phyloP scores from a whole-genome alignment of 208 protist genomes.

The Trypanosoma caninum region DNA sequence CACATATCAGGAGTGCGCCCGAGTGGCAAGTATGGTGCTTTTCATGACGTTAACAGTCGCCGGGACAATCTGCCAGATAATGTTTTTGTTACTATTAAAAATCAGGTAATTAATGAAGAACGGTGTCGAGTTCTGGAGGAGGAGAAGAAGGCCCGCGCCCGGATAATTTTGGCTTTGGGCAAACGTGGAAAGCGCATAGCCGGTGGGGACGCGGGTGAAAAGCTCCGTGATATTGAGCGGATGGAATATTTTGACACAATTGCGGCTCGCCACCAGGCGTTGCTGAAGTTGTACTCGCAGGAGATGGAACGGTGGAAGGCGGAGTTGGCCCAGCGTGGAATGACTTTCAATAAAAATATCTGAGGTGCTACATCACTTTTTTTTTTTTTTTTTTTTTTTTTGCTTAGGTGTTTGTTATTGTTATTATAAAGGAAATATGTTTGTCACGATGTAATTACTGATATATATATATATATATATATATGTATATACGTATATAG shows the following conservation, averaged over 20 bases:
- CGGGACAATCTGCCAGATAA: conserved; percentile 86
- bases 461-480: background rate
- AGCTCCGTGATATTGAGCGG: conserved; percentile 36
- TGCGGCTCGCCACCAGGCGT: conserved; percentile 47
- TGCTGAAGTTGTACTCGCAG: conserved; percentile 53
- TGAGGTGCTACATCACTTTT: background rate
- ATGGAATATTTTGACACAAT: conserved; percentile 30
- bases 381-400: conserved; percentile 20
- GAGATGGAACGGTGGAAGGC: conserved; percentile 64
- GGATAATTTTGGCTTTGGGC: conserved; percentile 37
- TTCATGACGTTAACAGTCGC: conserved; percentile 79
- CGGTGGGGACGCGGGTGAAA: conserved; percentile 29
- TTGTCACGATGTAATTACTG: background rate
- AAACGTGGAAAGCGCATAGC: conserved; percentile 48
- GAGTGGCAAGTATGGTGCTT: conserved; percentile 45
- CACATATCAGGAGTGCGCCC: conserved; percentile 82
- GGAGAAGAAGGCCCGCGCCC: conserved; percentile 46
- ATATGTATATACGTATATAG: background rate
- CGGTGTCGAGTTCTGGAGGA: conserved; percentile 54
- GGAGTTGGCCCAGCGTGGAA: conserved; percentile 42
- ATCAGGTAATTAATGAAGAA: conserved; percentile 72
- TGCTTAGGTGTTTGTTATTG: background rate
- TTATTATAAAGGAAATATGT: background rate
- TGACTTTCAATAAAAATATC: conserved; percentile 29
- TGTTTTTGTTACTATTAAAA: conserved; percentile 71